A percentile compares a stretch with the other conserved stretches of the same genome.
Evolutionary conservation across 2,329 filamentous ascomycete species (phyloP).

Genomic region (Exophiala lecanii-corni): DNA sequence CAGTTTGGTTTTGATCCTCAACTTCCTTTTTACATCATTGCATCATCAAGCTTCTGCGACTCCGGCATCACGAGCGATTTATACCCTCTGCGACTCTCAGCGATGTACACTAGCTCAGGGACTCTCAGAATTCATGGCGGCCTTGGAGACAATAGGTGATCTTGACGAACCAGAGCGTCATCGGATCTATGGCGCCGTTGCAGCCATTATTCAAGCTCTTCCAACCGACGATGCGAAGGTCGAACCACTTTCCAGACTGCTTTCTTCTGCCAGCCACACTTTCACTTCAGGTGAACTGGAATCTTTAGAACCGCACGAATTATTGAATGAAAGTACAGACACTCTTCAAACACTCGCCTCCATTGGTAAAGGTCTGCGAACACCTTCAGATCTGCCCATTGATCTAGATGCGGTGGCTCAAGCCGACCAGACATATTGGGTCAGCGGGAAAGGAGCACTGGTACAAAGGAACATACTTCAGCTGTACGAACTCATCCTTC

Average conservation of each 20-base stretch:
- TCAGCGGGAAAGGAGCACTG: conserved; percentile 14
- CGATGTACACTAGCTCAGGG: conserved; percentile 37
- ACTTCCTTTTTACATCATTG: conserved; percentile 42
- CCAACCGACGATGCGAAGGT: conserved; percentile 37
- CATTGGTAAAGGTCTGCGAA: conserved; percentile 24
- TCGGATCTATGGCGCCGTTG: conserved; percentile 40
- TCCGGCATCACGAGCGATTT: conserved; percentile 41
- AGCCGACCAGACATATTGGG: conserved; percentile 19
- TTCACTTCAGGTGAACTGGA: conserved; percentile 32
- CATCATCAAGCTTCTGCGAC: conserved; percentile 38
- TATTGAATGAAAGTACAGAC: conserved; percentile 32
- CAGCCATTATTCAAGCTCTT: conserved; percentile 41
- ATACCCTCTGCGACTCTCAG: conserved; percentile 41
- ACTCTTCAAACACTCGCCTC: conserved; percentile 33
- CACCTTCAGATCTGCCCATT: conserved; percentile 20
- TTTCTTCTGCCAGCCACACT: conserved; percentile 30
- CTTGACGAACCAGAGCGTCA: conserved; percentile 19
- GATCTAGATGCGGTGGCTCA: conserved; percentile 15
- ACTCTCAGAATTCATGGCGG: conserved; percentile 40
- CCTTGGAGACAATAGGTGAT: conserved; percentile 29
- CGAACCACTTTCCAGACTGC: conserved; percentile 35
- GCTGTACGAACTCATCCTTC: conserved; percentile 30
- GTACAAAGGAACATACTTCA: conserved; percentile 18
- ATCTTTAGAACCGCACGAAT: conserved; percentile 33
- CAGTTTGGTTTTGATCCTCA: conserved; percentile 38